Evolutionary conservation across 495 filamentous ascomycete genomes (phyloP).

Genomic region (Glarea lozoyensis): DNA sequence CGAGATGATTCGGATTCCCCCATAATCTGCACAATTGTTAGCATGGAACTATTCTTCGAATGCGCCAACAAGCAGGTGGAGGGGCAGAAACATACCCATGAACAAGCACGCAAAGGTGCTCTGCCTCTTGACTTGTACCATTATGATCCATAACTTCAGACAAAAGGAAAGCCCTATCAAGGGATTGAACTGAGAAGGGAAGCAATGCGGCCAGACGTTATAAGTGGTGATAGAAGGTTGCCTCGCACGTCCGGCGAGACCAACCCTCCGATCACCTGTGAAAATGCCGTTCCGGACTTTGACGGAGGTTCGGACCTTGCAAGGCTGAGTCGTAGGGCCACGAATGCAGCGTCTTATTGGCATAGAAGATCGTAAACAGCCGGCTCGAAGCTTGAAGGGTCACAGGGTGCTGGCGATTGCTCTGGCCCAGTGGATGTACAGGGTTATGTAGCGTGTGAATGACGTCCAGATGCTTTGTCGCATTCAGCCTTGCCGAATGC

Average conservation of each 20-base stretch:
- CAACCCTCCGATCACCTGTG: constrained; percentile 9
- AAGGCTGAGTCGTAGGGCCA: too few species aligned
- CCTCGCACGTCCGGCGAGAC: constrained; percentile 10
- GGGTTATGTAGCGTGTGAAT: too few species aligned
- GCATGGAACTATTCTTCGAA: constrained; percentile 18
- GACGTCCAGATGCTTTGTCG: too few species aligned
- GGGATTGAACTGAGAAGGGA: constrained; percentile 22
- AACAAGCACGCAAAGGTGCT: constrained; percentile 89
- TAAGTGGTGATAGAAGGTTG: constrained; percentile 4
- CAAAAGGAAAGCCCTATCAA: constrained; percentile 19
- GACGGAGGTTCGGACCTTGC: too few species aligned
- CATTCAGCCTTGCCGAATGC: too few species aligned
- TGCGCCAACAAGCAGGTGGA: neutral
- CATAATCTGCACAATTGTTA: constrained; percentile 54
- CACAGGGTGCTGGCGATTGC: too few species aligned
- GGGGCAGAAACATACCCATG: constrained; percentile 61
- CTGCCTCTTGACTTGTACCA: constrained; percentile 25
- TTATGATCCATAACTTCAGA: constrained; percentile 25
- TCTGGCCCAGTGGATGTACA: too few species aligned
- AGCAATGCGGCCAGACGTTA: constrained; percentile 15
- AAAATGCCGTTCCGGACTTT: neutral
- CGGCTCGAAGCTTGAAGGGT: too few species aligned
- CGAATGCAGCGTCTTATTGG: too few species aligned
- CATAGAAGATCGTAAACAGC: too few species aligned
- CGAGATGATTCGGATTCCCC: constrained; percentile 84